phyloP scores from a whole-genome alignment of 2,329 filamentous ascomycete genomes.

The Cercospora sesami region DNA sequence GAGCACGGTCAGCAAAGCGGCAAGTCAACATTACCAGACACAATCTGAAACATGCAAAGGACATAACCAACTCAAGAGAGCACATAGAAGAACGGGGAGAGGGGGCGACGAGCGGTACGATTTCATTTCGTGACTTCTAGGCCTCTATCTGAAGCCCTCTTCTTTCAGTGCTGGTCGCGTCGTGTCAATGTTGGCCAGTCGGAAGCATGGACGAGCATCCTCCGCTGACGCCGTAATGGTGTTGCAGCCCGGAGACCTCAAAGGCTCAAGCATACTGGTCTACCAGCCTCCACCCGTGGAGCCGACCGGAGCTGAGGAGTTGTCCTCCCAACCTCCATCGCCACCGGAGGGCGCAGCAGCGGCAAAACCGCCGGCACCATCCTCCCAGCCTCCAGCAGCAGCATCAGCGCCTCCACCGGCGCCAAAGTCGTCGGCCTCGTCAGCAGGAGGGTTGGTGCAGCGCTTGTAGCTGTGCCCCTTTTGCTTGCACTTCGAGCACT shows the following conservation, averaged over 20 bases:
- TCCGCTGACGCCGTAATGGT: neutral
- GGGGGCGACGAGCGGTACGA: neutral
- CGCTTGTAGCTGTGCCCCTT: slow-evolving; percentile 34
- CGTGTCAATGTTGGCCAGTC: neutral
- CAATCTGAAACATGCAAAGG: neutral
- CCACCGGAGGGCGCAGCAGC: slow-evolving; percentile 6
- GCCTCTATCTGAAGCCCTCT: neutral
- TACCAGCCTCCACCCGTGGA: slow-evolving; percentile 21
- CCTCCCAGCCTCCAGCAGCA: neutral
- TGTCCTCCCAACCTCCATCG: slow-evolving; percentile 19
- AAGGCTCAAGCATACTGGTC: neutral
- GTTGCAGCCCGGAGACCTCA: neutral
- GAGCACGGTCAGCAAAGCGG: neutral
- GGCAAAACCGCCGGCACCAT: slow-evolving; percentile 9
- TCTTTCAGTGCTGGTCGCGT: neutral
- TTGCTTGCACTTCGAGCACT: slow-evolving; percentile 49
- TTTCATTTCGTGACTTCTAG: neutral
- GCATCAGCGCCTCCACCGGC: neutral
- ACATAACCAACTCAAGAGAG: neutral
- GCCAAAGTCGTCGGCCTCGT: slow-evolving; percentile 3
- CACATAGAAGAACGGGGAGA: neutral
- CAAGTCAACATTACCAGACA: neutral
- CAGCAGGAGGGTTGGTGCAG: slow-evolving; percentile 29
- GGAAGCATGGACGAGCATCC: neutral
- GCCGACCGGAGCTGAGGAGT: slow-evolving; percentile 15